Evolutionary conservation across 1,284 basidiomycete species (phyloP).

Genomic region (Apiotrichum akiyoshidainum): DNA sequence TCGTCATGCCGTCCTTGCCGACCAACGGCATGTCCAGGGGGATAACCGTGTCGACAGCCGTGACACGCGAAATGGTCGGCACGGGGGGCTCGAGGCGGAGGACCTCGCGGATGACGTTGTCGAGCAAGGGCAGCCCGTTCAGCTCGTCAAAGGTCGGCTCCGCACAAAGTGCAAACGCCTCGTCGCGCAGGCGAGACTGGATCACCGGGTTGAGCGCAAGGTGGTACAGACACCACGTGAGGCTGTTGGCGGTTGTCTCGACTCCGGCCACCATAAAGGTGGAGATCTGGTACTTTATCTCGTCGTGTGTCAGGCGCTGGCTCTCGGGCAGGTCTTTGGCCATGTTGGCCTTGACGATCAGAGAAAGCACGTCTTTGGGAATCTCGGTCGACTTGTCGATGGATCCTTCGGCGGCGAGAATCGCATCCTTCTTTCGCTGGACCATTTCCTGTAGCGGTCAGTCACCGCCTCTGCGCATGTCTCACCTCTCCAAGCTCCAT

Average conservation of each 20-base stretch:
- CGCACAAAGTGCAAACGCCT: slow-evolving; percentile 53
- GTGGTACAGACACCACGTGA: slow-evolving; percentile 69
- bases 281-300: slow-evolving; percentile 70
- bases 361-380: slow-evolving; percentile 43
- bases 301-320: slow-evolving; percentile 61
- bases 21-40: slow-evolving; percentile 56
- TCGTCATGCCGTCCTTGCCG: slow-evolving; percentile 47
- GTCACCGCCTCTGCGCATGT: not conserved
- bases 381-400: slow-evolving; percentile 53
- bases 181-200: slow-evolving; percentile 60
- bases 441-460: slow-evolving; percentile 54
- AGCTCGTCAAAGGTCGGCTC: slow-evolving; percentile 33
- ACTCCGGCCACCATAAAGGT: slow-evolving; percentile 66
- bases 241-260: slow-evolving; percentile 69
- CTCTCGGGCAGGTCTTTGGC: slow-evolving; percentile 56
- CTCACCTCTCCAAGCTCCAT: slow-evolving; percentile 1
- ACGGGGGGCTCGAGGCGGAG: slow-evolving; percentile 66
- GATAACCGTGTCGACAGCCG: slow-evolving; percentile 59
- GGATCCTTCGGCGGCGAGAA: slow-evolving; percentile 29
- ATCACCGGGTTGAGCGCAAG: slow-evolving; percentile 58
- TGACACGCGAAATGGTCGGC: slow-evolving; percentile 46
- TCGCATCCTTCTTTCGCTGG: slow-evolving; percentile 53
- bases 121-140: slow-evolving; percentile 57
- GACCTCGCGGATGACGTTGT: slow-evolving; percentile 65
- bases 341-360: slow-evolving; percentile 60